Evolutionary conservation across 2,329 filamentous ascomycete genomes (phyloP).

Genomic region (Clonostachys chloroleuca): DNA sequence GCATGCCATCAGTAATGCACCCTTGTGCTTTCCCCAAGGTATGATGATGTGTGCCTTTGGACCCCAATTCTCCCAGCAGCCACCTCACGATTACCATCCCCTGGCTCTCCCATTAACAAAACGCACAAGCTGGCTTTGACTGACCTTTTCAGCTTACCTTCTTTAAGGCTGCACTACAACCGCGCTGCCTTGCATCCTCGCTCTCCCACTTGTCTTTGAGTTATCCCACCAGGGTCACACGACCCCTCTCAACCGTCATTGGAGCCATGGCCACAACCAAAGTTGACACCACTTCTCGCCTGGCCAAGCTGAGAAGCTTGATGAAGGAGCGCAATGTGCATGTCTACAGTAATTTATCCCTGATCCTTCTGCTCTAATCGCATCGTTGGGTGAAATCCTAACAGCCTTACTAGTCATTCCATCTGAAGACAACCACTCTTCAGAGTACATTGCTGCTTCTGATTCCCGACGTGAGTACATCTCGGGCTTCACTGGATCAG

Average conservation of each 20-base stretch:
- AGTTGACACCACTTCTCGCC: slow-evolving; percentile 73
- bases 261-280: slow-evolving; percentile 7
- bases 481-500: slow-evolving; percentile 90
- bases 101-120: no score
- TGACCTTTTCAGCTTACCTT: no score
- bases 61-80: no score
- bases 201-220: no score
- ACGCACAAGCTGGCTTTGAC: no score
- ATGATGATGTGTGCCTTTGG: no score
- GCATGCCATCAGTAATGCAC: no score
- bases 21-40: no score
- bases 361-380: background rate
- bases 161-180: no score
- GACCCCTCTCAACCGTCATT: background rate
- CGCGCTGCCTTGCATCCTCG: no score
- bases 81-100: no score
- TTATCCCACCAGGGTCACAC: background rate
- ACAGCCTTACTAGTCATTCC: slow-evolving; percentile 66
- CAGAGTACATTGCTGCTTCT: slow-evolving; percentile 96
- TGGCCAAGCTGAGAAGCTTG: slow-evolving; percentile 72
- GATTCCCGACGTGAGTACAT: slow-evolving; percentile 90
- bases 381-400: slow-evolving; percentile 8
- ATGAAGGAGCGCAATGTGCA: slow-evolving; percentile 88
- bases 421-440: slow-evolving; percentile 95
- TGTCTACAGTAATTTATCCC: slow-evolving; percentile 70